Base-by-base conservation (phyloP, 257 asterid species). In the Euphrasia confusa region DNA sequence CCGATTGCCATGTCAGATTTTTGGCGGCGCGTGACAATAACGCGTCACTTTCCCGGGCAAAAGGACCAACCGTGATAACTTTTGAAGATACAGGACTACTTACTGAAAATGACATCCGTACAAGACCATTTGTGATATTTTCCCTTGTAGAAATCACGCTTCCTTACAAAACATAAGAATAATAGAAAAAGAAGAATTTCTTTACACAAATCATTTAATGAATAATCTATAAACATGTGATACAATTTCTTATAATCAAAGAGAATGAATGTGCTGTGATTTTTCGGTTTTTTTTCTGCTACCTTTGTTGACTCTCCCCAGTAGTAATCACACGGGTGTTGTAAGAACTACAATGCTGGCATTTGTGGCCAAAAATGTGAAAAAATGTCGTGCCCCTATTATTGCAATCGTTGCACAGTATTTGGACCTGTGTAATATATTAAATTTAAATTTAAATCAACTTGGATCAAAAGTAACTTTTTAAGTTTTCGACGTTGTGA, bases 371-470 rank as follows among this genome's bases (percentile, higher is more conserved):
- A 59, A 79, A 67, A 32, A 89, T 84, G 85, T 88, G 97, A 68
- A 92, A 92, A 50, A 15, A 27, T 54, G 92, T 67, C 40, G 62
- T 80, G 76, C 97, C 75, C 21, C 83, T 81, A 39, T 66, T 67
- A 75, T 92, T 89, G 79, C 98, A 92, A 69, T 89, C 98, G 56
- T 89, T 88, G 83, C 95, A 89, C 32, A 84, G 89, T 54, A 83
- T 81, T 18, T 82, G 67, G 12, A 92, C 98, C 98, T 89, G 81
- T 49, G n/a, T 7, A n/a, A 47, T 64, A 67, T 15, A 11, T 58
- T 33, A 27, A 33, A 47, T 30, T 45, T 13, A 3, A 47, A 14
- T 11, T 44, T 0, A 11, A 13, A 47, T 47, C 53, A 47, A 11
- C 12, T 15, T n/a, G 26, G 10, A 9, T 37, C 12, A 8, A 37